Evolutionary conservation across 2,329 filamentous ascomycete genomes (phyloP).

Genomic region (Parastagonospora avenae): DNA sequence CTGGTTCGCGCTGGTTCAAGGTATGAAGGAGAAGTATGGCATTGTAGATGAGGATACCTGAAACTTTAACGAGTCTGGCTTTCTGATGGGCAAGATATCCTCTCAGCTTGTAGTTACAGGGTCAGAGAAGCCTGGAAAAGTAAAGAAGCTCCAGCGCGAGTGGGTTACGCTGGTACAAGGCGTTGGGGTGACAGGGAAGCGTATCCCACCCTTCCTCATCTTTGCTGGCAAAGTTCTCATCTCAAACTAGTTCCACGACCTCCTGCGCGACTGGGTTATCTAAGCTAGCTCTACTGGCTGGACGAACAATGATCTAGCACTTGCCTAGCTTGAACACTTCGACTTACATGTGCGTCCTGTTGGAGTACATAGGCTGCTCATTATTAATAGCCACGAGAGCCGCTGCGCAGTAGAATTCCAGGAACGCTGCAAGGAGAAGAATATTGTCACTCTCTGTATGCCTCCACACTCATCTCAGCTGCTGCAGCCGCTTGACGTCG

Average conservation of each 20-base stretch:
- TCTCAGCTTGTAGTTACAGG: no score
- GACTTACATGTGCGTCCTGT: conserved; percentile 6
- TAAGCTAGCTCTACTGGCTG: conserved; percentile 30
- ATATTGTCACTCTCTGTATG: conserved; percentile 32
- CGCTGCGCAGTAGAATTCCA: conserved; percentile 24
- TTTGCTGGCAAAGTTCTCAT: conserved; percentile 6
- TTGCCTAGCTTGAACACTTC: conserved; percentile 25
- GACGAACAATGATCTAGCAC: conserved; percentile 40
- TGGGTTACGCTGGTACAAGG: conserved; percentile 5
- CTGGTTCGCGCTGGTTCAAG: no score
- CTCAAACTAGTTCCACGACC: conserved; percentile 7
- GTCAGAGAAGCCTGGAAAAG: no score
- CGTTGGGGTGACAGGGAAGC: conserved; percentile 6
- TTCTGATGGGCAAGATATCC: no score
- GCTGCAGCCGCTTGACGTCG: no score
- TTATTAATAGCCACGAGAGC: conserved; percentile 16
- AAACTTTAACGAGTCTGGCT: no score
- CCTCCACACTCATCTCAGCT: conserved; percentile 37
- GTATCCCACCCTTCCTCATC: conserved; percentile 11
- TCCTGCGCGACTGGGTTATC: conserved; percentile 7
- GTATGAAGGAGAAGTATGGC: no score
- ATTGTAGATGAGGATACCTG: no score
- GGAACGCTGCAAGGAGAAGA: conserved; percentile 30
- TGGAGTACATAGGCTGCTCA: conserved; percentile 10
- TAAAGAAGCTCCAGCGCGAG: no score